A percentile compares a stretch with the other conserved stretches of the same genome.
Conservation (phyloP, 1,284 basidiomycete species). For the Naganishia albida region DNA sequence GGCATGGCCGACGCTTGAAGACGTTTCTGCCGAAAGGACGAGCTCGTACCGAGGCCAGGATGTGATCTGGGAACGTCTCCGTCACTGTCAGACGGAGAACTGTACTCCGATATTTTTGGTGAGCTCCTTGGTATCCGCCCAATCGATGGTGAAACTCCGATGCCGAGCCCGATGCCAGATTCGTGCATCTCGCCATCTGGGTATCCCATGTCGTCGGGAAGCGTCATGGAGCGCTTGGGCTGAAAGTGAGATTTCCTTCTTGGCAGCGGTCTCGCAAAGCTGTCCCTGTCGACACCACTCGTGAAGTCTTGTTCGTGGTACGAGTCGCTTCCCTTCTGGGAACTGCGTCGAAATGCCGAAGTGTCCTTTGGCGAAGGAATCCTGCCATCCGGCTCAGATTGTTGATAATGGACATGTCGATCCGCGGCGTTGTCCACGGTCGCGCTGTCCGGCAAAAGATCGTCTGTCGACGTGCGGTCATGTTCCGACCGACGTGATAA, state of each 20-base stretch:
- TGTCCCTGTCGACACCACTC: neutral
- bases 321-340: neutral
- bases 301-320: neutral
- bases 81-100: slow-evolving; percentile 9
- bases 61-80: neutral
- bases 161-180: neutral
- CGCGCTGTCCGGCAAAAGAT: neutral
- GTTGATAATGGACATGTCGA: slow-evolving; percentile 12
- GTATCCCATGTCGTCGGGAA: slow-evolving; percentile 2
- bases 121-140: neutral
- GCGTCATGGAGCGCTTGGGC: slow-evolving; percentile 18
- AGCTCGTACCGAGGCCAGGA: neutral
- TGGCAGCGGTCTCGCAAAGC: neutral
- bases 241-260: neutral
- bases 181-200: too few relatives aligned
- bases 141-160: neutral
- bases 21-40: slow-evolving; percentile 11
- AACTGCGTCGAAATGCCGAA: neutral
- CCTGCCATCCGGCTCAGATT: neutral
- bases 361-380: neutral
- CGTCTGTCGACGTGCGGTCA: neutral
- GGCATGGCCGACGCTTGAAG: neutral
- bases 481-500: neutral
- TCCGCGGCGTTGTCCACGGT: neutral
- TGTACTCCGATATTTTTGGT: neutral